Evolutionary conservation across 2,329 filamentous ascomycete species (phyloP).

Genomic region (Xylariaceae sp.): DNA sequence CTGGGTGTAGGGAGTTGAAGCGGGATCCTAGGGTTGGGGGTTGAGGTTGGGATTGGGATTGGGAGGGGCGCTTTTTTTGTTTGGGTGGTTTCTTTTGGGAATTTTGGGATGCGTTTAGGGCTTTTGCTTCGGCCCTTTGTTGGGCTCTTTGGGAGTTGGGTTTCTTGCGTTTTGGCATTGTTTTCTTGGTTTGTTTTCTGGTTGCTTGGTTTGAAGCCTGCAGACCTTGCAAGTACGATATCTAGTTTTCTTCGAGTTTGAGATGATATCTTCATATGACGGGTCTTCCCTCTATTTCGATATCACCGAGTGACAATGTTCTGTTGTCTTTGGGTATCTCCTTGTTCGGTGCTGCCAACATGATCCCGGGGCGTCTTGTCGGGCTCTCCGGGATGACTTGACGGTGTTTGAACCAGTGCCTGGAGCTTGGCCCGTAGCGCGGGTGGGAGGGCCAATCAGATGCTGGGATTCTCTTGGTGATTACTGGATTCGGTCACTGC

Average conservation of each 20-base stretch:
- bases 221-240: no score
- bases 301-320: no score
- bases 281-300: neutral
- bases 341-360: no score
- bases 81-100: neutral
- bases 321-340: no score
- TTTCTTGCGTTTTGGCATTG: slow-evolving; percentile 10
- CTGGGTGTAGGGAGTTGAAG: slow-evolving; percentile 10
- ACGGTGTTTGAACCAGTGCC: neutral
- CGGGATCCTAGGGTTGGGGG: slow-evolving; percentile 9
- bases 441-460: slow-evolving; percentile 9
- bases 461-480: slow-evolving; percentile 2
- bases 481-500: slow-evolving; percentile 16
- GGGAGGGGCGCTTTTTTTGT: neutral
- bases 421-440: neutral
- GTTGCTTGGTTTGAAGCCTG: no score
- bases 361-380: no score
- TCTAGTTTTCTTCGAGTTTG: no score
- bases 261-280: neutral
- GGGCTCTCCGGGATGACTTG: no score
- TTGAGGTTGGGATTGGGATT: neutral
- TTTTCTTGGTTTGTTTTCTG: neutral
- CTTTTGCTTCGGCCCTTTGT: slow-evolving; percentile 2
- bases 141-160: neutral
- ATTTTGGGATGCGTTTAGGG: no score